Evolutionary conservation across 2,329 filamentous ascomycete genomes (phyloP), one percentile per base, ranked within the genome.

Genomic region (Huntiella abstrusa): DNA sequence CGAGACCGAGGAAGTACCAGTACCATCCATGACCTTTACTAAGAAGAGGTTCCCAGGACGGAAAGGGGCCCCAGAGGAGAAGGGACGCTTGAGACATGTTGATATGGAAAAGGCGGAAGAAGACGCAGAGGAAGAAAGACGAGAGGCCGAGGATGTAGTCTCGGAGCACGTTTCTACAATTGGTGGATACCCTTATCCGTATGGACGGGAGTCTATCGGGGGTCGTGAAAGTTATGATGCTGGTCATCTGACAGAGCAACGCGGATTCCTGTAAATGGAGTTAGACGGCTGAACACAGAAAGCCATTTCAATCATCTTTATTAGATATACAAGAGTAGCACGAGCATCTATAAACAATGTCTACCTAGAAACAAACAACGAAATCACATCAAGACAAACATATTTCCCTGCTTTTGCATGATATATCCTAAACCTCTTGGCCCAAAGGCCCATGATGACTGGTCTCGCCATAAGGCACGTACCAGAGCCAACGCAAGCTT

Each of bases 351-450:
- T 28, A 28, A 10, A 28, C 6, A 28, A 10, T 10, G 8, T 7
- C 22, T 10, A 28, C 6, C 22, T 28, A 7, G 22, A 28, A 10
- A 10, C 8, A 10, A 28, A 28, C 6, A 40, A 40, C 4, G 5
- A 36, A 36, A 36, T 50, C 37, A 50, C 7, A 42, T 45, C 44
- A 50, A 41, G 3, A 13, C 32, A 15, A 50, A 50, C 10, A 50
- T 40, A n/a, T 47, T 28, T 11, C 45, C 45, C 19, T 50, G 45
- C 17, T 50, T 50, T 16, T 44, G 47, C 48, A 50, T 50, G 10
- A 47, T 46, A 16, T 47, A 41, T 6, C 48, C 48, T 11, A 50
- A 22, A 3, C 48, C 45, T 44, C 48, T 40, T 17, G 48, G 48
- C 17, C 48, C 48, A 47, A 50, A 50, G 3, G 45, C 41, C 32